Evolutionary conservation across 2,329 filamentous ascomycete species (phyloP), one percentile per base, ranked within the genome.

Genomic region (Scorias spongiosa): DNA sequence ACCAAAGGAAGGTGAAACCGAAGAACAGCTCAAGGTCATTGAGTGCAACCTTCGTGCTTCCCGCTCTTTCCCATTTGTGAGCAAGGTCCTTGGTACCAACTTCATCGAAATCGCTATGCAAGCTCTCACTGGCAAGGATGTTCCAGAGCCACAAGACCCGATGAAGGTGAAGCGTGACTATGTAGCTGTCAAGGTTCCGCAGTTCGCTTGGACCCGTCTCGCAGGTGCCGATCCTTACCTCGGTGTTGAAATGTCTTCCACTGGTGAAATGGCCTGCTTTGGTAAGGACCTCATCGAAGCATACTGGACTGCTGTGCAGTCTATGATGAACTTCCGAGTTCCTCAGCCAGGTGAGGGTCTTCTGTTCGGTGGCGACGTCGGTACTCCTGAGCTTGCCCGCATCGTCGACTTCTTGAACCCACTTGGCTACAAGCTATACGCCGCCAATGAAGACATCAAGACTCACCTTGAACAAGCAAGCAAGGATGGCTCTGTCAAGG

Each of bases 251-350:
- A 98, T 98, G 91, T 73, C 86, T 39, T 87, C 81, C 51, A 98
- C 91, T 14, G 91, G 91, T 65, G 91, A 98, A 69, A 94, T 98
- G 74, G 91, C 91, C 53, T 96, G 91, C 71, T 98, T 98, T 67
- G 91, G 91, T 51, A 94, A 91, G 70, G 75, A 95, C 59, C 76
- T 98, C 10, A 75, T 96, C 41, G 91, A 98, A 64, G 91, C 91
- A 43, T 98, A 98, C 77, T 98, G 91, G 91, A 75, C 88, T 20
- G 93, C 88, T 14, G 72, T 94, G 49, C 91, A 98, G 68, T 91
- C 86, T 15, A 89, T 85, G 57, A 98, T 96, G 89, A 98, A 96
- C 78, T 96, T 96, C 84, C 85, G 88, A 55, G 77, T 95, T 58
- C 91, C 91, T 38, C 81, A 93, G 64, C 84, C 87, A 43, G 91